Evolutionary conservation across 176 grass and related monocot species (phyloP).

Genomic region (Oryza brachyantha): DNA sequence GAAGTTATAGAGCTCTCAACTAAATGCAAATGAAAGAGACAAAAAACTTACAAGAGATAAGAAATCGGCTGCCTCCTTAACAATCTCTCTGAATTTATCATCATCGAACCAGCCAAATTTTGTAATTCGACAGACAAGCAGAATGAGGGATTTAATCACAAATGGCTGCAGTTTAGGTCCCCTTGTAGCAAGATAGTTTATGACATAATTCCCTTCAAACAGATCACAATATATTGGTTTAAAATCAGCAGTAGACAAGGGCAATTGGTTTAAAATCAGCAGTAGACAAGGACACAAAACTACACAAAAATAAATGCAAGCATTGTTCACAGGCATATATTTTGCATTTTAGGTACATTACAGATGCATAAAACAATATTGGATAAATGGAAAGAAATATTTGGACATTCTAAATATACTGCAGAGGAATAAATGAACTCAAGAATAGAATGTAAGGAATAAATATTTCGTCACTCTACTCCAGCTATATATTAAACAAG

Average conservation of each 20-base stretch:
- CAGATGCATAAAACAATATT: conserved; percentile 4
- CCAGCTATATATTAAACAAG: not conserved
- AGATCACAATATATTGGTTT: conserved; percentile 68
- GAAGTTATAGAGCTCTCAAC: conserved; percentile 16
- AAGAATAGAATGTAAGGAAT: conserved; percentile 5
- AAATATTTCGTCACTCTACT: not conserved
- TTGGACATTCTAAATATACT: not conserved
- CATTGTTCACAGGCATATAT: conserved; percentile 3
- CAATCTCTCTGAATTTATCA: conserved; percentile 90
- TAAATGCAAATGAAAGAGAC: conserved; percentile 20
- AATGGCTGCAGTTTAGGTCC: conserved; percentile 96
- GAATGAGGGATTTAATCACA: conserved; percentile 91
- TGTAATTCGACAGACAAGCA: conserved; percentile 88
- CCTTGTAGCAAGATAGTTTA: conserved; percentile 96
- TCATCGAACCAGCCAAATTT: conserved; percentile 99
- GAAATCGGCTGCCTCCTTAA: conserved; percentile 95
- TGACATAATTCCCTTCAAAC: conserved; percentile 99
- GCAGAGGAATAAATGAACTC: not conserved
- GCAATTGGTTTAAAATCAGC: conserved; percentile 51
- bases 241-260: conserved; percentile 28
- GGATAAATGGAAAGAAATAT: conserved; percentile 21
- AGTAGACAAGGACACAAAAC: conserved; percentile 2
- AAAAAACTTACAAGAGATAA: conserved; percentile 76
- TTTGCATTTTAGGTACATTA: not conserved
- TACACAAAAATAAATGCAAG: not conserved